Evolutionary conservation across 495 filamentous ascomycete genomes (phyloP).

Genomic region (Penicillium pulvis): DNA sequence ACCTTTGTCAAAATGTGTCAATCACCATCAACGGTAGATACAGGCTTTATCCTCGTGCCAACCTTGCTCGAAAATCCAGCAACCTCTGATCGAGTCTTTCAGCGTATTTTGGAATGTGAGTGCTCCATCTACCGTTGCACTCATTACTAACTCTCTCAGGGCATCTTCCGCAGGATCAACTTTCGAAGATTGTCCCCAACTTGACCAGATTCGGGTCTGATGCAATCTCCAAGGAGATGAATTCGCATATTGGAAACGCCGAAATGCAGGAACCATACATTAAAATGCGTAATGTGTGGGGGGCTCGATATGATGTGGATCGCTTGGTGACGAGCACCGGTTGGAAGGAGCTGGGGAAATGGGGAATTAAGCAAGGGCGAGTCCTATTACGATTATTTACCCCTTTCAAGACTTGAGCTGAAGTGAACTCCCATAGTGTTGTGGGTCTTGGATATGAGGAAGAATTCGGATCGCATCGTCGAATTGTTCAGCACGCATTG

Average conservation of each 20-base stretch:
- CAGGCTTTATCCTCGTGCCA: conserved; percentile 20
- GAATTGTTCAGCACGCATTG: conserved; percentile 40
- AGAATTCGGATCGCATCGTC: conserved; percentile 32
- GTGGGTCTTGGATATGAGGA: conserved; percentile 41
- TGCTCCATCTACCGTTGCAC: background rate
- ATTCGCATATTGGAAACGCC: conserved; percentile 22
- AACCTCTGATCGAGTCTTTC: conserved; percentile 14
- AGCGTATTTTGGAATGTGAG: conserved; percentile 19
- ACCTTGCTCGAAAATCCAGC: conserved; percentile 17
- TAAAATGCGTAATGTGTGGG: conserved; percentile 36
- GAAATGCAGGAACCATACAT: conserved; percentile 33
- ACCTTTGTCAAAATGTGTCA: conserved; percentile 5
- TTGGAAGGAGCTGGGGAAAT: conserved; percentile 38
- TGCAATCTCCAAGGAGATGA: conserved; percentile 19
- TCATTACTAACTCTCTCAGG: conserved; percentile 2
- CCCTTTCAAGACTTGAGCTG: background rate
- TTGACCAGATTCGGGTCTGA: conserved; percentile 13
- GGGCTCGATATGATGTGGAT: conserved; percentile 31
- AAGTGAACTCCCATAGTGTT: conserved; percentile 25
- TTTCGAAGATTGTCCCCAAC: conserved; percentile 9
- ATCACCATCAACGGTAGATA: conserved; percentile 15
- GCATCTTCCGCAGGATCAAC: conserved; percentile 14
- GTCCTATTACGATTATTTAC: background rate
- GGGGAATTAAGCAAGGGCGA: conserved; percentile 35
- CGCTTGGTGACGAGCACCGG: conserved; percentile 38